Base-by-base conservation (phyloP, 1,139 yeast species). In the Yamadazyma oceani region DNA sequence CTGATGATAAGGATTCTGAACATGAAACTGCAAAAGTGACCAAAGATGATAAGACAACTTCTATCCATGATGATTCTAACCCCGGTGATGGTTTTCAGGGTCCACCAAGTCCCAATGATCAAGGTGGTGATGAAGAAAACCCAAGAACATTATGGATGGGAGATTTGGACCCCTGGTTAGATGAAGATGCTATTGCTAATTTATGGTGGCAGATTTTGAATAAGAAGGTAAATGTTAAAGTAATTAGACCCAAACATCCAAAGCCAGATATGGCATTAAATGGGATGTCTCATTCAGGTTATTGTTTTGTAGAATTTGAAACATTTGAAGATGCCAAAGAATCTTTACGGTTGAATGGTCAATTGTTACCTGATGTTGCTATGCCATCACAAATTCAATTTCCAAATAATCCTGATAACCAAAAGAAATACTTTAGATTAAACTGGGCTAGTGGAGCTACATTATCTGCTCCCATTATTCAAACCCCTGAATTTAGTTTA, bases 91-190 rank as follows among this genome's bases (percentile, higher is more conserved):
- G 13, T 24, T 6, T 6, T 24, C n/a, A n/a, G n/a, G n/a, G n/a
- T n/a, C n/a, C n/a, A n/a, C n/a, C n/a, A 8, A 16, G n/a, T 16
- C 16, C 21, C 43, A 2, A 34, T 32, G 5, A 14, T 10, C 21
- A 13, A 41, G 21, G 12, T 10, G 9, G 15, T 12, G 41, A 33
- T 12, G 39, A 30, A 11, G 58, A 51, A 24, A 68, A 75, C 11
- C 82, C 83, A 25, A 62, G 80, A 41, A 79, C 85, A 2, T 54
- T 79, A 35, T 81, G 87, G 87, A 84, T 84, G 92, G 92, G 92
- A 15, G 92, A 83, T 53, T 64, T 84, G 46, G 90, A 83, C 52
- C 86, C 85, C 13, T 75, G 80, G 73, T 73, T 85, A 62, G 85
- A 81, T 49, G 90, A 84, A 53, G 57, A 61, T 17, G 74, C 75